Evolutionary conservation across 2,329 filamentous ascomycete genomes (phyloP).

Genomic region (Beauveria asiatica): DNA sequence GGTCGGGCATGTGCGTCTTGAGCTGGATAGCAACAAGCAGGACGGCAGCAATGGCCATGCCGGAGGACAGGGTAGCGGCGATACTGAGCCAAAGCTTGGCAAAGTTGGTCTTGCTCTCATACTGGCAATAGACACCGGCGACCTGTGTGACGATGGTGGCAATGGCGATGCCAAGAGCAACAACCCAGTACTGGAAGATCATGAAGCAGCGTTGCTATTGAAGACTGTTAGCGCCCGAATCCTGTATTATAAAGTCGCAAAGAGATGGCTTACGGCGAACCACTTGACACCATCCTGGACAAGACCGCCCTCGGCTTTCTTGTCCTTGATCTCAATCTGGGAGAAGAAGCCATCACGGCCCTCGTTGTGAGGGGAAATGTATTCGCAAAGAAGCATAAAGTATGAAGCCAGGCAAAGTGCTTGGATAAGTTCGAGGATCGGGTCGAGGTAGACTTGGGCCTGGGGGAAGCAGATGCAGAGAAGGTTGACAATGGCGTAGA

Average conservation of each 20-base stretch:
- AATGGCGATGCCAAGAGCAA: slow-evolving; percentile 33
- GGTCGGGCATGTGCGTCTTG: slow-evolving; percentile 11
- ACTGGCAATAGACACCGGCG: slow-evolving; percentile 23
- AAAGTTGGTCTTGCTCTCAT: slow-evolving; percentile 19
- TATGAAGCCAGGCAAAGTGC: slow-evolving; percentile 33
- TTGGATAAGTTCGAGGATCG: slow-evolving; percentile 31
- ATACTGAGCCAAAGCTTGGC: slow-evolving; percentile 26
- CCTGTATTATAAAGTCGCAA: not conserved
- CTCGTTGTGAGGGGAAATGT: slow-evolving; percentile 26
- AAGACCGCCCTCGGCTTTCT: slow-evolving; percentile 17
- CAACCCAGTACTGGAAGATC: slow-evolving; percentile 33
- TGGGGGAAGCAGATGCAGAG: slow-evolving; percentile 29
- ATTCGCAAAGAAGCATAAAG: slow-evolving; percentile 35
- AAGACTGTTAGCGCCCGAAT: not conserved
- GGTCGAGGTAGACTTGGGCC: slow-evolving; percentile 30
- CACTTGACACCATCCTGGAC: slow-evolving; percentile 23
- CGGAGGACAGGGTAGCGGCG: slow-evolving; percentile 17
- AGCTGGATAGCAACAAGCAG: slow-evolving; percentile 14
- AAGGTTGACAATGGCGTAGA: slow-evolving; percentile 31
- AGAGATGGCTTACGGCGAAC: slow-evolving; percentile 20
- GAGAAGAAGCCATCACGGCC: slow-evolving; percentile 29
- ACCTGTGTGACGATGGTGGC: slow-evolving; percentile 23
- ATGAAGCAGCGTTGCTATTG: slow-evolving; percentile 23
- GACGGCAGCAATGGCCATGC: slow-evolving; percentile 18
- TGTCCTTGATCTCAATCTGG: slow-evolving; percentile 22